phyloP scores from a whole-genome alignment of 2,329 filamentous ascomycete species.

The Sarocladiaceae sp. region DNA sequence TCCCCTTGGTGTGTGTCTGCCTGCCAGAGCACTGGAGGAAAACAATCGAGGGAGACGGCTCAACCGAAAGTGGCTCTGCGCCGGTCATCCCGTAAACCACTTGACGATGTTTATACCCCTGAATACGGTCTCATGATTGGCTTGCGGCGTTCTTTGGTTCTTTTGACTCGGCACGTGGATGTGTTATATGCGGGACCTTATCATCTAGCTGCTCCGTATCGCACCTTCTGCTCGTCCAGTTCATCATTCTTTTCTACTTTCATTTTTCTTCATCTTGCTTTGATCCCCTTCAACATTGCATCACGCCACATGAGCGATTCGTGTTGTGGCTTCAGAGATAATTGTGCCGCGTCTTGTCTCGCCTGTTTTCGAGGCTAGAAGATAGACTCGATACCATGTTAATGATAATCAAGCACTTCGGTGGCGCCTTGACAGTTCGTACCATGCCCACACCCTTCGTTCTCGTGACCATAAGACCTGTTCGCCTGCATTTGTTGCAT shows the following conservation, averaged over 20 bases:
- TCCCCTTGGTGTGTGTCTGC: constrained; percentile 94
- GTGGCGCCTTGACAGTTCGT: no score
- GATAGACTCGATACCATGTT: constrained; percentile 7
- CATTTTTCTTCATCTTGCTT: background rate
- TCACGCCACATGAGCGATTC: background rate
- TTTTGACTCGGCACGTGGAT: background rate
- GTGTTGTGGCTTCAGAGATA: constrained; percentile 7
- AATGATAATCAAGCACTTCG: constrained; percentile 10
- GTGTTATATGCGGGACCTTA: constrained; percentile 1
- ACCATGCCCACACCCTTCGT: no score
- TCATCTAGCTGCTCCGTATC: constrained; percentile 1
- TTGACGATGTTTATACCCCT: constrained; percentile 19
- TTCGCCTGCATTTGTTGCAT: no score
- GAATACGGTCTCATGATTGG: constrained; percentile 19
- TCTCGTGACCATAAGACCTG: no score
- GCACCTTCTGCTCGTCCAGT: background rate
- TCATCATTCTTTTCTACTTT: background rate
- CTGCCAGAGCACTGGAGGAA: constrained; percentile 94
- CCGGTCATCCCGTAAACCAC: constrained; percentile 2
- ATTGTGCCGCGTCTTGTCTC: background rate
- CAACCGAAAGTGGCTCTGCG: constrained; percentile 56
- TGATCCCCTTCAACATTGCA: background rate
- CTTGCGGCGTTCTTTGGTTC: constrained; percentile 7
- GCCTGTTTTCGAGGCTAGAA: constrained; percentile 3
- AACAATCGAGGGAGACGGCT: constrained; percentile 86